Base-by-base conservation (phyloP, 2,329 filamentous ascomycete genomes). In the Paecilomyces fulvus region DNA sequence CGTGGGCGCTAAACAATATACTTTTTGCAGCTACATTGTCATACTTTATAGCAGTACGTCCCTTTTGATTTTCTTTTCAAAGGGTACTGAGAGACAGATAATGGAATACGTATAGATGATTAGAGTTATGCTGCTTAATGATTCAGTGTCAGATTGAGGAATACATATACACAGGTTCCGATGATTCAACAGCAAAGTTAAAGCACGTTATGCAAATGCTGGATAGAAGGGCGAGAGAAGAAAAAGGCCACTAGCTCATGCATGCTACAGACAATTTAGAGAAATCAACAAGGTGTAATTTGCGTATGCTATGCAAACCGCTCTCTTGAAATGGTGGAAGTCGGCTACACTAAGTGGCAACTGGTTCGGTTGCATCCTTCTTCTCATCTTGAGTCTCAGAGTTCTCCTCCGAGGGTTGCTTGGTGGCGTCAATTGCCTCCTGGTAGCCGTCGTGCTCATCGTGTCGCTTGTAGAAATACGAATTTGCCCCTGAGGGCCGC, bases 381-480 rank as follows among this genome's bases (percentile, higher is more conserved):
- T 49, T 49, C 20, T 23, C 48, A 6, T 49, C 20, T 49, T 49
- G 48, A 23, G 21, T 17, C 20, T 56, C 46, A 1, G 21, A 10
- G 14, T 12, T 23, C 17, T 50, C 30, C 30, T 49, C 51, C 11
- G 31, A 49, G 31, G 31, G 55, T 20, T 56, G 55, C 12, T 49
- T 49, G 20, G 48, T 14, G 30, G 54, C 55, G 52, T 62, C 57
- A 8, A 68, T 53, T 12, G 65, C 68, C 51, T 68, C 81, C 67
- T 87, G 85, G 77, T 91, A 96, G 12, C 89, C 89, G 56, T 86
- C 85, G 73, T 96, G 91, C 70, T 95, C 90, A 49, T 85, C 83
- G 76, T 97, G 92, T 73, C 87, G 89, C 79, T 94, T 94, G 78
- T 96, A 96, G 72, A 83, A 86, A 58, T 75, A 75, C 5, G 73